These are phyloP conservation scores for Teratosphaeria destructans DNA, from an alignment of 2,329 filamentous ascomycete genomes.

Conservation along the genomic window DNA sequence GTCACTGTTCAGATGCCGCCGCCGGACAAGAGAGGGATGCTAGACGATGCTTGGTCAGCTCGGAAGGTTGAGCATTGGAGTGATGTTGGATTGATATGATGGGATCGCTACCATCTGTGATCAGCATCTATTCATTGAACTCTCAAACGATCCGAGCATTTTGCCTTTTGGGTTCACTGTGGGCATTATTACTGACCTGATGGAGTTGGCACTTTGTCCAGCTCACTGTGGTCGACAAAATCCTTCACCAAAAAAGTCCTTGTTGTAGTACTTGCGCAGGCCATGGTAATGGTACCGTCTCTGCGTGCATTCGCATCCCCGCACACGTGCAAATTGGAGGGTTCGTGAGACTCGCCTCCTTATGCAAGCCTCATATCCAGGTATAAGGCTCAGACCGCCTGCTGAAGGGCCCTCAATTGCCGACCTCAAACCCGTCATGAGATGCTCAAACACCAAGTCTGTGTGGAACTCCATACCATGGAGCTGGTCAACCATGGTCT, in stretches of 20 bases:
- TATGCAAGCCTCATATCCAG: conserved; percentile 2
- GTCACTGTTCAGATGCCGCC: neutral
- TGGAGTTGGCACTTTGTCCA: neutral
- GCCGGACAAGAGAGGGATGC: neutral
- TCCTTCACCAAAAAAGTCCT: neutral
- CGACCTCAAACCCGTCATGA: neutral
- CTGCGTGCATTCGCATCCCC: neutral
- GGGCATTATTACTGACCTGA: neutral
- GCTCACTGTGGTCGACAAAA: neutral
- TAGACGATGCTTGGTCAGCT: neutral
- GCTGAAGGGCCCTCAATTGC: neutral
- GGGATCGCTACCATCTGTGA: neutral
- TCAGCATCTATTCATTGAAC: neutral
- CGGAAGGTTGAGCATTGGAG: neutral
- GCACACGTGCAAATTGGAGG: conserved; percentile 1
- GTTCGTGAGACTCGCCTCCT: neutral
- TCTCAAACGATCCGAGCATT: neutral
- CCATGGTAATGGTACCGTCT: neutral
- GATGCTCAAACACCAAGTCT: neutral
- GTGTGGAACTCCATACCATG: neutral
- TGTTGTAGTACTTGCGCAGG: neutral
- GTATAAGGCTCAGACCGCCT: neutral
- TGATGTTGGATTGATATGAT: neutral
- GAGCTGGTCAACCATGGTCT: neutral
- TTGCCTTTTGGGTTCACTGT: neutral